A percentile compares a stretch with the other conserved stretches of the same genome.
Evolutionary conservation across 169 alveolate species (phyloP).

Genomic region (Eimeria mitis): DNA sequence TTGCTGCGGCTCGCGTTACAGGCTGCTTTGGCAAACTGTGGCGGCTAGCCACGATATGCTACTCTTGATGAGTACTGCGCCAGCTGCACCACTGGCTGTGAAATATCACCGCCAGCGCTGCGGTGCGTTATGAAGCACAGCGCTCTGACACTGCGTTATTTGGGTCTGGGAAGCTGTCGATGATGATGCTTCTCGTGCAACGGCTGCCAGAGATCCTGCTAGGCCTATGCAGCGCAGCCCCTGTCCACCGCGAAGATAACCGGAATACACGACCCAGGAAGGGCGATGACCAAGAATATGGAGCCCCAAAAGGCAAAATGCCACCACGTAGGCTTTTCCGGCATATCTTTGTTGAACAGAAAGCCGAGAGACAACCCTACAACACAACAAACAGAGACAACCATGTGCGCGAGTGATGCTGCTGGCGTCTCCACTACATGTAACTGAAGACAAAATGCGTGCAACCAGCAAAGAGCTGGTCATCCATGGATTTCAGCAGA

Average conservation of each 20-base stretch:
- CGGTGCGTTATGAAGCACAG: neutral
- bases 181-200: neutral
- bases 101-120: neutral
- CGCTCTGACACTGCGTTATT: neutral
- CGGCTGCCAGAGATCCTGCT: constrained; percentile 20
- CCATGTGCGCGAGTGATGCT: neutral
- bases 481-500: neutral
- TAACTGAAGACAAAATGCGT: neutral
- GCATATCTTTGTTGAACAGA: constrained; percentile 86
- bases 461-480: neutral
- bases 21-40: constrained; percentile 2
- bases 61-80: neutral
- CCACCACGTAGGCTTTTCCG: constrained; percentile 89
- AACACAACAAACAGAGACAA: neutral
- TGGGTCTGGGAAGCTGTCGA: neutral
- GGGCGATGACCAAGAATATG: constrained; percentile 30
- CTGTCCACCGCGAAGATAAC: constrained; percentile 73
- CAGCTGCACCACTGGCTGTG: neutral
- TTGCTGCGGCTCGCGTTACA: neutral
- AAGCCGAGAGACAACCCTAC: constrained; percentile 88
- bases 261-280: constrained; percentile 71
- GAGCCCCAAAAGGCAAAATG: constrained; percentile 38
- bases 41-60: neutral
- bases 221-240: constrained; percentile 31
- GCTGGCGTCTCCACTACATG: neutral